Evolutionary conservation across 2,329 filamentous ascomycete species (phyloP).

Genomic region (Thermoascus crustaceus): DNA sequence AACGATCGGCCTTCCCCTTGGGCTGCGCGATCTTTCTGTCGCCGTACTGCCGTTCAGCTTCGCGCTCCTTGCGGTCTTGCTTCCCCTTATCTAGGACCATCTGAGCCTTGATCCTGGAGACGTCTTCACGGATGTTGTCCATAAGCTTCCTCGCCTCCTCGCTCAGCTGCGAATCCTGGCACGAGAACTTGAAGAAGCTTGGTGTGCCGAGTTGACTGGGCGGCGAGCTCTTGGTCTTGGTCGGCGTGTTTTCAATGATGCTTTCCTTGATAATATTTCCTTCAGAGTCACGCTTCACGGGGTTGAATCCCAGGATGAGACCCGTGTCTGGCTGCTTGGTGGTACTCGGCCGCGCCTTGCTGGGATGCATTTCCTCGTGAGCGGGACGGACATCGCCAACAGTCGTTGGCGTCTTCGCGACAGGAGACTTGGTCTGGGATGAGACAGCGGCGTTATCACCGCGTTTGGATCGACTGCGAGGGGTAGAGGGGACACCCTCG

Average conservation of each 20-base stretch:
- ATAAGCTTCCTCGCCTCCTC: constrained; percentile 49
- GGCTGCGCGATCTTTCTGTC: constrained; percentile 69
- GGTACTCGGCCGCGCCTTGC: constrained; percentile 66
- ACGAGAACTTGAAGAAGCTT: constrained; percentile 39
- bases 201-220: constrained; percentile 34
- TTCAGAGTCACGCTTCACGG: constrained; percentile 49
- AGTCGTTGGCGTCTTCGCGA: constrained; percentile 36
- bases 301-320: constrained; percentile 71
- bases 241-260: constrained; percentile 31
- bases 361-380: constrained; percentile 82
- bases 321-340: constrained; percentile 71
- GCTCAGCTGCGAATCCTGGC: constrained; percentile 38
- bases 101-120: constrained; percentile 60
- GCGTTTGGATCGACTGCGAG: constrained; percentile 9
- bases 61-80: constrained; percentile 41
- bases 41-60: constrained; percentile 35
- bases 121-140: constrained; percentile 63
- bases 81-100: constrained; percentile 55
- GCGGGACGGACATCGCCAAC: constrained; percentile 61
- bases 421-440: constrained; percentile 17
- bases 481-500: constrained; percentile 14
- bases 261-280: constrained; percentile 27
- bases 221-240: constrained; percentile 30
- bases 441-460: constrained; percentile 26
- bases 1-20: constrained; percentile 69